These are phyloP conservation scores for Nadsonia fulvescens DNA, from an alignment of 805 yeast genomes.

Conservation along the genomic window DNA sequence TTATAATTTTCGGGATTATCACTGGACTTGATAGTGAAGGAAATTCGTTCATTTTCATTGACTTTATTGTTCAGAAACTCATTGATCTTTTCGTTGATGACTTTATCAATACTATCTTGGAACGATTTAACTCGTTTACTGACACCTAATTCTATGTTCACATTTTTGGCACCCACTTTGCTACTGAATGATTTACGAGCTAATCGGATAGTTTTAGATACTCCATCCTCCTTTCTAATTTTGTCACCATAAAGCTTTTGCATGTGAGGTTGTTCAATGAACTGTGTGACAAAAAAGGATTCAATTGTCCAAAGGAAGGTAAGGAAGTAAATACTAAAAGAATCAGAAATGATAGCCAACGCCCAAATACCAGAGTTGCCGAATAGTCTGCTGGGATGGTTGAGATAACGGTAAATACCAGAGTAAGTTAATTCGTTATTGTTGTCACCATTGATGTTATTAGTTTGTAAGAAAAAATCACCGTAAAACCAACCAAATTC, in stretches of 20 bases:
- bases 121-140: constrained; percentile 10
- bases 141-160: too few species aligned
- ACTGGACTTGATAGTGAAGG: too few species aligned
- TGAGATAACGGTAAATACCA: constrained; percentile 66
- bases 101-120: constrained; percentile 22
- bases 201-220: constrained; percentile 20
- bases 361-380: constrained; percentile 77
- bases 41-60: too few species aligned
- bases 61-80: constrained; percentile 20
- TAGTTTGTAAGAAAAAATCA: constrained; percentile 52
- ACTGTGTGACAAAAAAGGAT: constrained; percentile 48
- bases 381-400: constrained; percentile 64
- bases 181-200: constrained; percentile 17
- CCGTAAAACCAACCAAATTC: constrained; percentile 86
- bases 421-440: constrained; percentile 41
- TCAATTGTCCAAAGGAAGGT: constrained; percentile 49
- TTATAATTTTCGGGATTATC: too few species aligned
- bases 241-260: constrained; percentile 53
- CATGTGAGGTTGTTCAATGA: constrained; percentile 67
- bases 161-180: constrained; percentile 10
- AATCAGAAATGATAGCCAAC: constrained; percentile 35
- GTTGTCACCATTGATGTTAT: too few species aligned
- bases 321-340: constrained; percentile 28
- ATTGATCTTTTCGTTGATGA: constrained; percentile 25
- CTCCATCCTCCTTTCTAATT: constrained; percentile 33